Evolutionary conservation across 2,329 filamentous ascomycete genomes (phyloP), one percentile per base, ranked within the genome.

Genomic region (Hortaea werneckii): DNA sequence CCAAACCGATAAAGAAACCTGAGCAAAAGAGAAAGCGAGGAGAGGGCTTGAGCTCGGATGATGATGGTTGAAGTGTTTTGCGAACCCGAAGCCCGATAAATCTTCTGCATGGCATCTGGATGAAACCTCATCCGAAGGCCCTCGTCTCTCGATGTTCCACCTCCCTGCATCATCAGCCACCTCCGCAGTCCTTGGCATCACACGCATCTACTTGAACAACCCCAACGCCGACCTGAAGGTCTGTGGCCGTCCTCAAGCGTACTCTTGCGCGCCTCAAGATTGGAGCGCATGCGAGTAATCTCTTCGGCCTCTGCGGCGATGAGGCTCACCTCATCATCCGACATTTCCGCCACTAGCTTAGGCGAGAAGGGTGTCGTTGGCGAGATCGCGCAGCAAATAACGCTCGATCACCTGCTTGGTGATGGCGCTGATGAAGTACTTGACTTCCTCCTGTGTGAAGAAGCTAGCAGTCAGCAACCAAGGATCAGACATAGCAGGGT

Each of bases 381-480:
- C 55, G 1, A 69, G 53, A 1, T 57, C 48, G 1, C 54, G 45
- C 9, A 70, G 51, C 2, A 69, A 49, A 48, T 64, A 54, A 9
- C 66, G 64, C 52, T 70, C 67, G 40, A 69, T 54, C 26, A 67
- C 60, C n/a, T 64, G 56, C 29, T 63, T 63, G 29, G 59, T 55
- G 29, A 69, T 53, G 12, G 49, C 55, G 32, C 55, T 52, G 48
- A 65, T 48, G 54, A 68, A 69, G 46, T 59, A 63, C 46, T 62
- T 64, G 26, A 65, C 43, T 45, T 65, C 58, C 37, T 64, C 61
- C 54, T 65, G 41, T 12, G 26, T 6, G 13, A 7, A 42, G 30
- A 8, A 37, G 41, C 29, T 13, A 41, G 3, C 20, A 20, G 20
- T 20, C 20, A 4, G 2, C 20, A 20, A 37, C 7, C 20, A 12